phyloP scores from a whole-genome alignment of 805 yeast species.

The Limtongozyma cylindracea region DNA sequence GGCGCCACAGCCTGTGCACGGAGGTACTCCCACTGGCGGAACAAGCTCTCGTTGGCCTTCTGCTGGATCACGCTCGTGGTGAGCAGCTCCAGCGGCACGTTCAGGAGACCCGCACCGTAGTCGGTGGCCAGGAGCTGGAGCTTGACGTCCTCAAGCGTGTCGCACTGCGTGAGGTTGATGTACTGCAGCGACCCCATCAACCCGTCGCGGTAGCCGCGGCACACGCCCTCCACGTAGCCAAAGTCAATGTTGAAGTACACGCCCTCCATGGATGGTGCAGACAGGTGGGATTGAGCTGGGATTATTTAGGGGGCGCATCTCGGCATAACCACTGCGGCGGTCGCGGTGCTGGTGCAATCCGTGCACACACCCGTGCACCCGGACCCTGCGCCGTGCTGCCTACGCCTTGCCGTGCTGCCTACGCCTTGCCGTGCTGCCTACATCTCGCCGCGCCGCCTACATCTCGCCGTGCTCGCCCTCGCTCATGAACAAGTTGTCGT shows the following conservation, averaged over 20 bases:
- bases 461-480: no score
- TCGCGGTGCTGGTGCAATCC: no score
- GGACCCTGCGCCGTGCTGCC: no score
- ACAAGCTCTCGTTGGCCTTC: constrained; percentile 45
- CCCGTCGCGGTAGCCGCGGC: constrained; percentile 83
- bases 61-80: constrained; percentile 76
- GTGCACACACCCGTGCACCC: no score
- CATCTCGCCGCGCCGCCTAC: no score
- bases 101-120: constrained; percentile 74
- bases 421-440: no score
- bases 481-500: no score
- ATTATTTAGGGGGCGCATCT: no score
- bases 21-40: constrained; percentile 66
- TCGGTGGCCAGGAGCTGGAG: constrained; percentile 89
- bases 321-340: no score
- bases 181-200: constrained; percentile 59
- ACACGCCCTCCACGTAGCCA: constrained; percentile 87
- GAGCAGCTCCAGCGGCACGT: constrained; percentile 47
- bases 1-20: constrained; percentile 67
- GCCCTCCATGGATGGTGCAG: constrained; percentile 48
- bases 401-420: no score
- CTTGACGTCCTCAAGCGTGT: constrained; percentile 78
- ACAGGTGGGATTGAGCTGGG: neutral
- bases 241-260: constrained; percentile 69
- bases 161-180: constrained; percentile 87